Evolutionary conservation across 306 rosid genomes (phyloP).

Genomic region (Benincasa hispida): DNA sequence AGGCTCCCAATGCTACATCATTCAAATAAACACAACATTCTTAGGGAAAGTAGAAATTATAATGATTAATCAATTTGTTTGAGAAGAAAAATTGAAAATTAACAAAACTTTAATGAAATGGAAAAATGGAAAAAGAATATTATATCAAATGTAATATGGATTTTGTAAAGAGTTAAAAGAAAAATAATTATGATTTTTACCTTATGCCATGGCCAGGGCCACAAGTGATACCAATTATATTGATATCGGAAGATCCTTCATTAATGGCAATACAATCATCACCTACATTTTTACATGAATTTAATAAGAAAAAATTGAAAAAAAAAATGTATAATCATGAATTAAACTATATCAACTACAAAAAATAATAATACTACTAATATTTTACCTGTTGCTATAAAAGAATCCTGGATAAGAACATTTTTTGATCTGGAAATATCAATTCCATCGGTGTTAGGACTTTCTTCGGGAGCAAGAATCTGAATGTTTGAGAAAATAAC

Average conservation of each 20-base stretch:
- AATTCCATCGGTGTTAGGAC: conserved; percentile 26
- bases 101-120: neutral
- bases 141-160: no score
- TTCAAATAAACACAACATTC: neutral
- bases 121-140: neutral
- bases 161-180: no score
- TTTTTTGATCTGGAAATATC: neutral
- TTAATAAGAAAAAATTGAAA: neutral
- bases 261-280: conserved; percentile 41
- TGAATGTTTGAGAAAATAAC: neutral
- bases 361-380: neutral
- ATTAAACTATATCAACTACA: neutral
- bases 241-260: conserved; percentile 3
- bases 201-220: conserved; percentile 7
- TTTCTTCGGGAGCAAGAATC: conserved; percentile 10
- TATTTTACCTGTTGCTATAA: conserved; percentile 14
- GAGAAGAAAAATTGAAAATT: no score
- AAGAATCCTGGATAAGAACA: conserved; percentile 3
- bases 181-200: neutral
- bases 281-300: conserved; percentile 11
- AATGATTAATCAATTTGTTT: no score
- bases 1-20: conserved; percentile 47
- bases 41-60: no score
- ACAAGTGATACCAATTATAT: neutral
- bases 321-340: no score